Percentiles rank a stretch among this genome's conserved stretches.
These are phyloP conservation scores for Geotrichum candidum DNA, from an alignment of 1,139 yeast genomes.

Conservation along the genomic window DNA sequence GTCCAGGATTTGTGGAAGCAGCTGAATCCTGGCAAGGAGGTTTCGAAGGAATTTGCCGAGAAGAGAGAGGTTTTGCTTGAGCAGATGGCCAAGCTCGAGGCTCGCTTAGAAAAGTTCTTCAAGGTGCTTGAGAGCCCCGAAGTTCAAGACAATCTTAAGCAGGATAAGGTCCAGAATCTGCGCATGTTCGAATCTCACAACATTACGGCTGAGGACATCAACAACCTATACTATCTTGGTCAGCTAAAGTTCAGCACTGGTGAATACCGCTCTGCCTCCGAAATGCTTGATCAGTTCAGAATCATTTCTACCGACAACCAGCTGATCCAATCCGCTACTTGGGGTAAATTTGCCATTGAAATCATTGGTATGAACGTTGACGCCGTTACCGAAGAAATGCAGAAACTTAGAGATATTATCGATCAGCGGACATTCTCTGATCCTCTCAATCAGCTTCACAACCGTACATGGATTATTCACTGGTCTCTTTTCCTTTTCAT, in stretches of 20 bases:
- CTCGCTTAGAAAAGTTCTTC: conserved; percentile 42
- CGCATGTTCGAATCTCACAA: conserved; percentile 40
- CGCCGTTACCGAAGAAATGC: conserved; percentile 47
- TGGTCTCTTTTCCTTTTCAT: conserved; percentile 59
- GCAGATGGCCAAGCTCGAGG: conserved; percentile 39
- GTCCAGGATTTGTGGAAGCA: conserved; percentile 41
- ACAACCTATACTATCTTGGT: conserved; percentile 50
- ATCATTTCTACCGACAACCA: conserved; percentile 47
- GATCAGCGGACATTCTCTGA: conserved; percentile 50
- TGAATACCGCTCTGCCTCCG: conserved; percentile 52
- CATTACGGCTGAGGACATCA: conserved; percentile 45
- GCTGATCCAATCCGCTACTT: conserved; percentile 50
- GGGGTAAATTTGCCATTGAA: conserved; percentile 58
- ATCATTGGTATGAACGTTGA: conserved; percentile 49
- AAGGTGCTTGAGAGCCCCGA: conserved; percentile 45
- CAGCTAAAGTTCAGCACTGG: conserved; percentile 57
- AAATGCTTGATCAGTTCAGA: conserved; percentile 50
- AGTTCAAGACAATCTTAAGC: conserved; percentile 43
- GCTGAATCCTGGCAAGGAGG: conserved; percentile 37
- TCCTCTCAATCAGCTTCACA: conserved; percentile 51
- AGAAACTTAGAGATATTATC: conserved; percentile 49
- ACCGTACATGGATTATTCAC: conserved; percentile 60
- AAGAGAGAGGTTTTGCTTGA: conserved; percentile 40
- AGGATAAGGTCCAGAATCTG: conserved; percentile 49
- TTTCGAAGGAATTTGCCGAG: conserved; percentile 39